Evolutionary conservation across 2,329 filamentous ascomycete species (phyloP).

Genomic region (Grosmannia serpens): DNA sequence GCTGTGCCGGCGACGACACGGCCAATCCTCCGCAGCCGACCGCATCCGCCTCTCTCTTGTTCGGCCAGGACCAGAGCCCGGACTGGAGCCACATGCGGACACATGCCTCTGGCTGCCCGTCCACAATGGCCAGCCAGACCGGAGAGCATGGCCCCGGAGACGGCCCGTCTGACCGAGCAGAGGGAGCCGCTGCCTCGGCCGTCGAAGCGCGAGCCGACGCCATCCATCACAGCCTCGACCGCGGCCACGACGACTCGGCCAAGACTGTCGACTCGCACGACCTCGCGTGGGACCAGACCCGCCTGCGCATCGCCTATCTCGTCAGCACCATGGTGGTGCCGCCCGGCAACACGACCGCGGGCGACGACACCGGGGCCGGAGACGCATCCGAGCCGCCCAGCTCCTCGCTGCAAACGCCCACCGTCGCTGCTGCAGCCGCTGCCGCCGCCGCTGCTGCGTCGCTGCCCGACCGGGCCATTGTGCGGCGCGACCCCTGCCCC

Average conservation of each 20-base stretch:
- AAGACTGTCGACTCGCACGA: conserved; percentile 10
- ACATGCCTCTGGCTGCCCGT: background rate
- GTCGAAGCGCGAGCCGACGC: too few relatives aligned
- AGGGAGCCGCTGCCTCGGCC: background rate
- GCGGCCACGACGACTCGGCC: background rate
- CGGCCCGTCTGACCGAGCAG: background rate
- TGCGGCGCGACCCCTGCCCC: background rate
- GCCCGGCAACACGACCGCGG: background rate
- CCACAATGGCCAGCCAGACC: background rate
- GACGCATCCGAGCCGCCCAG: background rate
- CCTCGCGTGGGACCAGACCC: conserved; percentile 18
- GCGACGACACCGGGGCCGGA: background rate
- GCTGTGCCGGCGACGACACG: background rate
- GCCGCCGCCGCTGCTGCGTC: background rate
- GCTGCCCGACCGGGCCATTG: background rate
- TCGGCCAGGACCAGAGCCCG: background rate
- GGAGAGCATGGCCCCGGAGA: background rate
- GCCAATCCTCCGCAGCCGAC: background rate
- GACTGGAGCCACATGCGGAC: background rate
- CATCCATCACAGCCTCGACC: background rate
- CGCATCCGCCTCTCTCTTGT: background rate
- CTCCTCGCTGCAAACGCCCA: background rate
- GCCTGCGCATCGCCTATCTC: conserved; percentile 14
- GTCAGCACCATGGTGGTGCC: conserved; percentile 12
- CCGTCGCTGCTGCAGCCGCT: background rate